phyloP scores from a whole-genome alignment of 1,139 yeast genomes.

The Nakaseomyces nivariensis region DNA sequence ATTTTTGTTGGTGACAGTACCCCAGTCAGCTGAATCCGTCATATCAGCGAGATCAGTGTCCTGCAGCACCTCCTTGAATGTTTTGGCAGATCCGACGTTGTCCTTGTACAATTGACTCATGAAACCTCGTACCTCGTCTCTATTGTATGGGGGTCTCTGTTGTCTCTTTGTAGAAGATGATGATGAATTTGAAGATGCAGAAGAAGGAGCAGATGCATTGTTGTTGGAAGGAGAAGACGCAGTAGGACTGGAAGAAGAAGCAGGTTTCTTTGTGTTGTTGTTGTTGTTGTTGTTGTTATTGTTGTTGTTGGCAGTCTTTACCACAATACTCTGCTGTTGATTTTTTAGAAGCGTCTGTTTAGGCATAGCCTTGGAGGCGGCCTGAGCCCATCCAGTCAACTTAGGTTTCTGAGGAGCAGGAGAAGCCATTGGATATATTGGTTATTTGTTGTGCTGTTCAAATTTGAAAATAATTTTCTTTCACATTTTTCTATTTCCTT shows the following conservation, averaged over 20 bases:
- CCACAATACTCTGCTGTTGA: neutral
- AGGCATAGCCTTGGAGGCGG: constrained; percentile 25
- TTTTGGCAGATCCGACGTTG: constrained; percentile 7
- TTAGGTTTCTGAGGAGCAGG: constrained; percentile 14
- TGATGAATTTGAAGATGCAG: neutral
- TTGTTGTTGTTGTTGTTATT: neutral
- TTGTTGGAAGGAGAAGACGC: neutral
- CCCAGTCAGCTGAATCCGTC: constrained; percentile 21
- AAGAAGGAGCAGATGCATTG: neutral
- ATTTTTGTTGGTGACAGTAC: constrained; percentile 20
- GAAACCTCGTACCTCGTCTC: constrained; percentile 20
- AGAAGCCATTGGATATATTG: constrained; percentile 5
- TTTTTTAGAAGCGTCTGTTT: constrained; percentile 4
- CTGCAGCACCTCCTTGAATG: constrained; percentile 1
- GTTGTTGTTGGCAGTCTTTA: neutral
- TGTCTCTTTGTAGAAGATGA: constrained; percentile 1
- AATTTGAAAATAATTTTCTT: neutral
- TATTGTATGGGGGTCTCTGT: constrained; percentile 22
- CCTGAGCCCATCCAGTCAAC: constrained; percentile 28
- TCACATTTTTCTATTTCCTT: neutral
- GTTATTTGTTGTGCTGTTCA: no score
- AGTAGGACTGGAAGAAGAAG: neutral
- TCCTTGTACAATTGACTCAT: constrained; percentile 16
- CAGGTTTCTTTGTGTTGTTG: neutral
- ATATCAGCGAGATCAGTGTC: constrained; percentile 3